A percentile compares a stretch with the other conserved stretches of the same genome.
Conservation (phyloP, 2,329 filamentous ascomycete genomes). For the Colletotrichum sp. region DNA sequence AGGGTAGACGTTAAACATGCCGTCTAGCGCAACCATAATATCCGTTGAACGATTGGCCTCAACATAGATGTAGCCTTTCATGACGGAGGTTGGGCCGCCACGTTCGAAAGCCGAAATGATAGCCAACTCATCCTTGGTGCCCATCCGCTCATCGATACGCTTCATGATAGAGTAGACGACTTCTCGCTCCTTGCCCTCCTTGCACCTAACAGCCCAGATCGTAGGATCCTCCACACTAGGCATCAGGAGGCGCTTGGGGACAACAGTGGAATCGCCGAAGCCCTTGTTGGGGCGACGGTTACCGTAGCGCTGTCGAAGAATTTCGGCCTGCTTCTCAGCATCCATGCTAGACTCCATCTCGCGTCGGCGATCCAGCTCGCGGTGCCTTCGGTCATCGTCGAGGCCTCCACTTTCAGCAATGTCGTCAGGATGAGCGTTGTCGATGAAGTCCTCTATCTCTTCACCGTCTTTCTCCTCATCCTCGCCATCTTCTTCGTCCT, state of each 20-base stretch:
- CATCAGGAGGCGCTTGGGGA: conserved; percentile 85
- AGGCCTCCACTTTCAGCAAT: conserved; percentile 80
- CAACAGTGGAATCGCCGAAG: conserved; percentile 73
- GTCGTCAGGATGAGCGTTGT: conserved; percentile 91
- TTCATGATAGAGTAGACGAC: conserved; percentile 88
- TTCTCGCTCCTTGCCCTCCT: conserved; percentile 94
- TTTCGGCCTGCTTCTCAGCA: conserved; percentile 90
- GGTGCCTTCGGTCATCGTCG: conserved; percentile 89
- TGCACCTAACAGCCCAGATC: conserved; percentile 93
- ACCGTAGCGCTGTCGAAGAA: conserved; percentile 87
- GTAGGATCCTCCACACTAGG: conserved; percentile 94
- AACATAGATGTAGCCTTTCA: conserved; percentile 95
- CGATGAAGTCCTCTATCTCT: conserved; percentile 83
- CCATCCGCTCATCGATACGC: conserved; percentile 80
- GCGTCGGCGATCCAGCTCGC: conserved; percentile 90
- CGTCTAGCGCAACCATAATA: conserved; percentile 82
- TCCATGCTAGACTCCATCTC: conserved; percentile 89
- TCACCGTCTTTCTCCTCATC: conserved; percentile 91
- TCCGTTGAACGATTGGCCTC: conserved; percentile 89
- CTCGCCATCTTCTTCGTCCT: conserved; percentile 88
- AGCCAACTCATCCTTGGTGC: conserved; percentile 79
- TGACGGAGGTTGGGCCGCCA: conserved; percentile 75
- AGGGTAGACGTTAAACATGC: conserved; percentile 88
- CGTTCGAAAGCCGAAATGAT: conserved; percentile 95
- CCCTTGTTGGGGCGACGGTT: conserved; percentile 72